Conservation (phyloP, 176 grass and related monocot species). For the Phyllostachys edulis region DNA sequence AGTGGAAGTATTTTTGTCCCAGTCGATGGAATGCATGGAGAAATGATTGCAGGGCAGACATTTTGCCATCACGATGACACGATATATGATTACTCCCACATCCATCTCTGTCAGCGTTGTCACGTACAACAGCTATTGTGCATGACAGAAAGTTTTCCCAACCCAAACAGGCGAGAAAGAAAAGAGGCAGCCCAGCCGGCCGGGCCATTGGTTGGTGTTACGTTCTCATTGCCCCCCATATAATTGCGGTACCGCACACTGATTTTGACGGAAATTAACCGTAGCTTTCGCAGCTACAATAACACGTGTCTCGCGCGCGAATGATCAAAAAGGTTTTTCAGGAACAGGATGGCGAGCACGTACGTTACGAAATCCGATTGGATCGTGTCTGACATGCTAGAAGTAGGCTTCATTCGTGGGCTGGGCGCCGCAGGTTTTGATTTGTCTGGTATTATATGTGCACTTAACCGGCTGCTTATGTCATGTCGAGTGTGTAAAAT, state of each 20-base stretch:
- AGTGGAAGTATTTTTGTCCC: not conserved
- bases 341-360: not conserved
- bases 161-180: not conserved
- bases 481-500: not conserved
- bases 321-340: not conserved
- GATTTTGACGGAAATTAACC: constrained; percentile 10
- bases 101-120: constrained; percentile 29
- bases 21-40: not conserved
- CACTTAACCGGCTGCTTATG: not conserved
- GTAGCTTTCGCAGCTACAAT: not conserved
- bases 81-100: constrained; percentile 31
- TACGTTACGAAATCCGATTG: constrained; percentile 25
- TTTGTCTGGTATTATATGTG: not conserved
- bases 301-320: not conserved
- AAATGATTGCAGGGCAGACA: constrained; percentile 32
- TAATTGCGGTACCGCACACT: constrained; percentile 24
- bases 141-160: constrained; percentile 20
- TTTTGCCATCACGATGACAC: constrained; percentile 16
- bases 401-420: not conserved
- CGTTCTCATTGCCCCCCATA: constrained; percentile 16
- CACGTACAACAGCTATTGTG: constrained; percentile 14
- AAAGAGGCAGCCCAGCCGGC: not conserved
- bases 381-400: constrained; percentile 35
- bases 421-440: not conserved
- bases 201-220: constrained; percentile 26